A percentile compares a stretch with the other conserved stretches of the same genome.
Conservation (phyloP, 177 flowering plant species). For the Vitis hybrid region DNA sequence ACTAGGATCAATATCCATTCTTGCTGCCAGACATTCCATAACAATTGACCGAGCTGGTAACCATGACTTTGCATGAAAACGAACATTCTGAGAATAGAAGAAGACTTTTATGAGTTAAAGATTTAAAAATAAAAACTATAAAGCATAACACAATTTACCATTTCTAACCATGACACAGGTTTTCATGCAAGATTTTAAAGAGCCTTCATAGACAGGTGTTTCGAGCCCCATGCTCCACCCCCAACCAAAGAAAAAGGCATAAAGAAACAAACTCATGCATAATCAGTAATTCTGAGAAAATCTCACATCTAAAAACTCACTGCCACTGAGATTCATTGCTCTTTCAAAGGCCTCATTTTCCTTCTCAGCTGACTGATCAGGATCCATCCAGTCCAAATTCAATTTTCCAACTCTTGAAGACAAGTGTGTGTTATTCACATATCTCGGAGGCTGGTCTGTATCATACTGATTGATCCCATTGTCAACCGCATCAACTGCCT, state of each 20-base stretch:
- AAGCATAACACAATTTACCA: background rate
- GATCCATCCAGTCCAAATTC: constrained; percentile 88
- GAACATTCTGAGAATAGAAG: constrained; percentile 49
- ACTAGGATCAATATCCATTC: constrained; percentile 66
- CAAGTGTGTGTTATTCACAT: constrained; percentile 78
- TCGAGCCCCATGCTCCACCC: too few relatives aligned
- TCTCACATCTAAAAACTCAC: constrained; percentile 80
- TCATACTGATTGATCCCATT: constrained; percentile 85
- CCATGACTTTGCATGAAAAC: constrained; percentile 83
- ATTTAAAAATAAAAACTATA: background rate
- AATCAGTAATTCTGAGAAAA: background rate
- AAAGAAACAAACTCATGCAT: background rate
- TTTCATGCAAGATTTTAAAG: too few relatives aligned
- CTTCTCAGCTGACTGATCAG: constrained; percentile 80
- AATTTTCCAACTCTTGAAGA: constrained; percentile 81
- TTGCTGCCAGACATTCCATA: constrained; percentile 59
- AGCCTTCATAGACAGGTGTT: too few relatives aligned
- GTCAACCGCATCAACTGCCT: constrained; percentile 96
- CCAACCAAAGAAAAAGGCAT: too few relatives aligned
- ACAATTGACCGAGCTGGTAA: constrained; percentile 94
- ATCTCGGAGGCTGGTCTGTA: constrained; percentile 76
- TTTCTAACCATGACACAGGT: too few relatives aligned
- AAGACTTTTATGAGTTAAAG: background rate
- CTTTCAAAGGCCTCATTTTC: constrained; percentile 84
- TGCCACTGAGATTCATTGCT: constrained; percentile 85